Evolutionary conservation across 2,329 filamentous ascomycete genomes (phyloP).

Genomic region (Fusarium acutatum): DNA sequence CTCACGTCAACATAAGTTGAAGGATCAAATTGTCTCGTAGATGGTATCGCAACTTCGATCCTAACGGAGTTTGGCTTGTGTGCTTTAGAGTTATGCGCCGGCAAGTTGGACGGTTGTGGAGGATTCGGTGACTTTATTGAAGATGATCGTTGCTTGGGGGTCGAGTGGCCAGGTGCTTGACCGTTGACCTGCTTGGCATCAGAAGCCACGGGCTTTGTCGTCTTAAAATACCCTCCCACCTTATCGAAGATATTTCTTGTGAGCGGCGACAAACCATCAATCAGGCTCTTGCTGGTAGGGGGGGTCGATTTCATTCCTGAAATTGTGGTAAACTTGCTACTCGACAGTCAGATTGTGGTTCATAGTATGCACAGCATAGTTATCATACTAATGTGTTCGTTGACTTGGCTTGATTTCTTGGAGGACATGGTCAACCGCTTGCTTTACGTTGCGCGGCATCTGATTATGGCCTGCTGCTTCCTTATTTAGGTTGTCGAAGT

Average conservation of each 20-base stretch:
- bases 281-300: constrained; percentile 42
- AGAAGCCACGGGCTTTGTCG: constrained; percentile 46
- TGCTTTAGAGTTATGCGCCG: constrained; percentile 41
- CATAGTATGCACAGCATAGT: neutral
- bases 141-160: constrained; percentile 31
- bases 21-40: constrained; percentile 51
- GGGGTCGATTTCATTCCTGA: constrained; percentile 36
- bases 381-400: constrained; percentile 71
- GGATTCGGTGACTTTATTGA: constrained; percentile 32
- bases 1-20: constrained; percentile 48
- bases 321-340: constrained; percentile 61
- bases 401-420: constrained; percentile 77
- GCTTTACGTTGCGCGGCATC: constrained; percentile 72
- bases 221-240: constrained; percentile 52
- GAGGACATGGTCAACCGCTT: constrained; percentile 77
- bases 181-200: constrained; percentile 50
- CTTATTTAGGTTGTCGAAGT: constrained; percentile 74
- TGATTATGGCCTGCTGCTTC: constrained; percentile 69
- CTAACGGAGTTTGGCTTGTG: constrained; percentile 49
- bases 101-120: constrained; percentile 16
- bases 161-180: constrained; percentile 33
- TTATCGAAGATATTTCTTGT: constrained; percentile 52
- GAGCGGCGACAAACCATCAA: constrained; percentile 60
- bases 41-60: constrained; percentile 59
- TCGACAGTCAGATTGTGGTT: constrained; percentile 27